A percentile compares a stretch with the other conserved stretches of the same genome.
phyloP scores from a whole-genome alignment of 1,284 basidiomycete species.

The Apiotrichum montevideense region DNA sequence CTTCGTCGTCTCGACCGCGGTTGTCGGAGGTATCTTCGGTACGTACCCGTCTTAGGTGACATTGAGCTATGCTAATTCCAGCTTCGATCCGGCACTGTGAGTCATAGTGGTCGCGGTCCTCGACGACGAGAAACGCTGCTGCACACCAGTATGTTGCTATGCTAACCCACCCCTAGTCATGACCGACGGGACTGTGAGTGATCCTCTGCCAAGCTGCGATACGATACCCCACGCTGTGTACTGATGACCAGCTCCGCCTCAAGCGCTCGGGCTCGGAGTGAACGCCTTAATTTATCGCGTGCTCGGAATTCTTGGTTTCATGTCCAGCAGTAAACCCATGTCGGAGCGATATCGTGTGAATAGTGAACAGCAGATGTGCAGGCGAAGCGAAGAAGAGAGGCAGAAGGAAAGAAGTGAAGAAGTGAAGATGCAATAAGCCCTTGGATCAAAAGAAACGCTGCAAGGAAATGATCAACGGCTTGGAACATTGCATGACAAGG shows the following conservation, averaged over 20 bases:
- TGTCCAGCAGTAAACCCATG: no score
- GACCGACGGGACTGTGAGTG: conserved; percentile 5
- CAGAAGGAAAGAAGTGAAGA: no score
- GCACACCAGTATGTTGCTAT: neutral
- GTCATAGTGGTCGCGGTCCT: neutral
- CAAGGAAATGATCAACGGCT: no score
- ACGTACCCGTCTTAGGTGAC: conserved; percentile 6
- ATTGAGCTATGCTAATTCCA: conserved; percentile 1
- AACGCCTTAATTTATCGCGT: neutral
- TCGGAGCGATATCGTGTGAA: no score
- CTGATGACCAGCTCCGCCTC: conserved; percentile 10
- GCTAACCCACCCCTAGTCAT: conserved; percentile 1
- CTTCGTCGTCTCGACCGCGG: conserved; percentile 39
- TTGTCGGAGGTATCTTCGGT: conserved; percentile 40
- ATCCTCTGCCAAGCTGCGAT: neutral
- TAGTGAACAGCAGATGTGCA: no score
- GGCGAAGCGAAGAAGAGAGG: no score
- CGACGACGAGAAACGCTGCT: neutral
- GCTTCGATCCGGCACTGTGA: conserved; percentile 14
- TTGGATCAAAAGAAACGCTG: no score
- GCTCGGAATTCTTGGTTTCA: no score
- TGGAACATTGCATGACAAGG: no score
- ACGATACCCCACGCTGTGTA: neutral
- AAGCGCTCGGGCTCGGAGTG: conserved; percentile 4
- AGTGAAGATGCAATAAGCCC: no score